These are phyloP conservation scores for Piedraia hortae DNA, from an alignment of 2,329 filamentous ascomycete species.

Conservation along the genomic window DNA sequence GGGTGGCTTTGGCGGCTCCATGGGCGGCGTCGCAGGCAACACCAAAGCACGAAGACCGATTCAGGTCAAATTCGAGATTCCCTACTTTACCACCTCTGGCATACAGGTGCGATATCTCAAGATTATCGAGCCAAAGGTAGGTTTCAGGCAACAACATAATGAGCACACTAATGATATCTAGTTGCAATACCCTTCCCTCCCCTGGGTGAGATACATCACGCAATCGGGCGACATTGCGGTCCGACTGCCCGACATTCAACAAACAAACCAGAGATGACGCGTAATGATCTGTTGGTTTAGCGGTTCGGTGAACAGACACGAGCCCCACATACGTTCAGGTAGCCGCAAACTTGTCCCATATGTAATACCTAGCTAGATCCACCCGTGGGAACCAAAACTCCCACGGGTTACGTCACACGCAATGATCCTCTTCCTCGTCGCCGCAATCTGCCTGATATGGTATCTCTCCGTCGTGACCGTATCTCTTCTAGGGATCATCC, in stretches of 20 bases:
- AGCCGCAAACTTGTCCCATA: too few species aligned
- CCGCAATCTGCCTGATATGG: slow-evolving; percentile 11
- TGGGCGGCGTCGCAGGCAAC: slow-evolving; percentile 59
- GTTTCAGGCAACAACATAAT: slow-evolving; percentile 1
- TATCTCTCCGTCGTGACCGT: slow-evolving; percentile 24
- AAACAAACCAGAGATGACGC: too few species aligned
- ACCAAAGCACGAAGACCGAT: slow-evolving; percentile 95
- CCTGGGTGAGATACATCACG: slow-evolving; percentile 96
- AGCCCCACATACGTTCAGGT: too few species aligned
- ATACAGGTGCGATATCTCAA: slow-evolving; percentile 97
- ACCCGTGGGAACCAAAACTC: too few species aligned
- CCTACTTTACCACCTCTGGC: slow-evolving; percentile 98
- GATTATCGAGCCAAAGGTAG: slow-evolving; percentile 96
- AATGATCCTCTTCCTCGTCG: slow-evolving; percentile 6
- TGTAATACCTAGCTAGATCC: too few species aligned
- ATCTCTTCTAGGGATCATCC: slow-evolving; percentile 28
- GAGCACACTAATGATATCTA: slow-evolving; percentile 14
- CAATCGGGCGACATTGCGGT: slow-evolving; percentile 94
- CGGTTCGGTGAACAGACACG: too few species aligned
- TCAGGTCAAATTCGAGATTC: slow-evolving; percentile 98
- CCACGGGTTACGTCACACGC: too few species aligned
- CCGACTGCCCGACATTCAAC: slow-evolving; percentile 47
- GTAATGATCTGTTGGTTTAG: too few species aligned
- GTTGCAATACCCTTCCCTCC: slow-evolving; percentile 92
- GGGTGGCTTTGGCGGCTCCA: slow-evolving; percentile 83